phyloP scores from a whole-genome alignment of 345 rosid species.

The Acer negundo region DNA sequence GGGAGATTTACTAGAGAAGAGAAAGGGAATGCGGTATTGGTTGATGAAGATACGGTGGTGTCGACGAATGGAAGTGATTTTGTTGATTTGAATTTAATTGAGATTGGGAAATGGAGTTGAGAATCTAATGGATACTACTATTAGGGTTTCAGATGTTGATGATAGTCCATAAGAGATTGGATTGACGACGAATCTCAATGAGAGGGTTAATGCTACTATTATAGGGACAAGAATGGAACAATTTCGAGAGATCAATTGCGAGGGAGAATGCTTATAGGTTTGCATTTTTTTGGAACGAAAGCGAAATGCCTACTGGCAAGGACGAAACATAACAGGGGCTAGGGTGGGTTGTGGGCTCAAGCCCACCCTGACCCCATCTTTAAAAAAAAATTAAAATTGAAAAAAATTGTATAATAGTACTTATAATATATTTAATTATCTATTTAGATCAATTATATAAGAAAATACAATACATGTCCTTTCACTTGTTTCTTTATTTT shows the following conservation, averaged over 20 bases:
- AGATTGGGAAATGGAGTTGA: constrained; percentile 25
- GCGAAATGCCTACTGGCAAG: constrained; percentile 30
- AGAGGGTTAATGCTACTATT: constrained; percentile 11
- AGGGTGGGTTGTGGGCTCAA: no score
- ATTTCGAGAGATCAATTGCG: constrained; percentile 63
- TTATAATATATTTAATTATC: no score
- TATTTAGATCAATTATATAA: no score
- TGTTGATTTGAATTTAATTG: constrained; percentile 11
- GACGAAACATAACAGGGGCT: no score
- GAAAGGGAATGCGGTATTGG: constrained; percentile 54
- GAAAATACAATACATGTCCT: no score
- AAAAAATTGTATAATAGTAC: no score
- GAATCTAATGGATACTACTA: constrained; percentile 14
- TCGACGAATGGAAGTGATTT: neutral
- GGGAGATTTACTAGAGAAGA: constrained; percentile 49
- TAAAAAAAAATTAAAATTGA: no score
- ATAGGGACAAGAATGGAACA: constrained; percentile 35
- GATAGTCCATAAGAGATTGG: constrained; percentile 18
- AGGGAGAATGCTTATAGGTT: constrained; percentile 63
- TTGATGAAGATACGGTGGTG: constrained; percentile 19
- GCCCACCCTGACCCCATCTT: no score
- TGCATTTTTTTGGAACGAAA: constrained; percentile 56
- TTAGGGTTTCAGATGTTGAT: constrained; percentile 11
- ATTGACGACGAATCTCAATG: constrained; percentile 9
- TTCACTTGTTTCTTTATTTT: no score